Percentiles rank a stretch among this genome's conserved stretches.
phyloP scores from a whole-genome alignment of 164 flowering plant species.

The Stephania japonica region DNA sequence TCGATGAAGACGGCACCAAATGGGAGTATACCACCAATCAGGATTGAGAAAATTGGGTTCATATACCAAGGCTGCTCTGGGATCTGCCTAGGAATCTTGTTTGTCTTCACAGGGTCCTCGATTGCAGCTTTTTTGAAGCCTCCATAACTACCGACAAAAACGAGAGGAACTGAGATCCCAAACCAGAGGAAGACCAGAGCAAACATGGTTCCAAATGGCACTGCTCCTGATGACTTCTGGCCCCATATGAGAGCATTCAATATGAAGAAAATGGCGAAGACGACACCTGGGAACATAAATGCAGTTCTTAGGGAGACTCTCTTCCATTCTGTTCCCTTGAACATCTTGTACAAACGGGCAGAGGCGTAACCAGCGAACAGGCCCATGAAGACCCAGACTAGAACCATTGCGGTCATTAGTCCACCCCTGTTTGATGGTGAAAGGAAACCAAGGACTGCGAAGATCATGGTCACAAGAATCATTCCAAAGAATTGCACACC shows the following conservation, averaged over 20 bases:
- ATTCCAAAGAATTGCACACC: conserved; percentile 21
- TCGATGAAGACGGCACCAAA: conserved; percentile 66
- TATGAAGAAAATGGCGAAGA: conserved; percentile 10
- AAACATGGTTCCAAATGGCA: conserved; percentile 13
- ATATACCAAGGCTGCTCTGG: conserved; percentile 66
- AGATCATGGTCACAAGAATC: conserved; percentile 10
- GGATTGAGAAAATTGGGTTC: conserved; percentile 47
- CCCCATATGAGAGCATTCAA: conserved; percentile 17
- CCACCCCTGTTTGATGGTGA: conserved; percentile 18
- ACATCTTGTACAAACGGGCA: conserved; percentile 3
- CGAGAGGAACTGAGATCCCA: conserved; percentile 15
- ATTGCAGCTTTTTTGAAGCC: conserved; percentile 13
- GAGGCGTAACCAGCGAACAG: conserved; percentile 7
- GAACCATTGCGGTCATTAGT: conserved; percentile 16
- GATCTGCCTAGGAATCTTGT: conserved; percentile 18
- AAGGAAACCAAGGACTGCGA: conserved; percentile 9
- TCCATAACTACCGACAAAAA: conserved; percentile 13
- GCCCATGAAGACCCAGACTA: conserved; percentile 15
- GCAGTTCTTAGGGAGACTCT: conserved; percentile 10
- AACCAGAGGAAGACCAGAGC: conserved; percentile 15
- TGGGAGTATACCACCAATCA: conserved; percentile 62
- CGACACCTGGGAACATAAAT: conserved; percentile 9
- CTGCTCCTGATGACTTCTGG: conserved; percentile 12
- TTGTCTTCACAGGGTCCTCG: conserved; percentile 18
- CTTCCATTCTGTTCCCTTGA: conserved; percentile 16